Evolutionary conservation across 345 rosid species (phyloP), one percentile per base, ranked within the genome.

Genomic region (Hypericum androsaemum): DNA sequence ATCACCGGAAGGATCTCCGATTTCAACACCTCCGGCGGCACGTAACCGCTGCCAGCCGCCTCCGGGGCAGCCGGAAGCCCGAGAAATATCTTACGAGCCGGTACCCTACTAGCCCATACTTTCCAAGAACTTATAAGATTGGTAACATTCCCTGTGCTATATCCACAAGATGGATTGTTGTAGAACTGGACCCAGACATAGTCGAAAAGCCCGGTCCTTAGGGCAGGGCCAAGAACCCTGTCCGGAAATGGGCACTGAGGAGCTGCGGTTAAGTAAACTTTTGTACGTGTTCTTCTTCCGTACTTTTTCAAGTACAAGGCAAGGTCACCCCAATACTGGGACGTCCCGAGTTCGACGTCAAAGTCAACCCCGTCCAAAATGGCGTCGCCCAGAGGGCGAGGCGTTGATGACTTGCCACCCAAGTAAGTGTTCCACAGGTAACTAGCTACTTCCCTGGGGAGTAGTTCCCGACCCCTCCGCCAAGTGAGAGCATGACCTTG

Each of bases 161-260:
- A 43, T 43, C 10, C 6, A 12, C 47, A 43, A 43, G 47, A 8
- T 43, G 47, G 14, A 43, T 43, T 43, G 47, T 43, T 43, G 14
- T 43, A 43, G 14, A 43, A 43, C 7, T 43, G 47, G 6, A 43
- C 47, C 47, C 47, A 43, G 10, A 43, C 12, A 43, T 43, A 43
- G 47, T 43, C 47, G 10, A 43, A 43, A 15, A 7, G 47, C 14
- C 47, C 47, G 12, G 10, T 43, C 10, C 5, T 43, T n/a, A 43
- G 47, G 13, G 47, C 47, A 9, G 47, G 12, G 3, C 47, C 47
- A 9, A 43, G 13, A 43, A 43, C 12, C 47, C 47, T 43, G 14
- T 43, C 47, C 6, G 47, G 47, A 43, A 43, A 43, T 12, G 47
- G 47, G 5, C 47, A 43, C 13, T 43, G 47, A 8, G 47, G 47